Base-by-base conservation (phyloP, 805 yeast genomes). In the Candida patagonica region DNA sequence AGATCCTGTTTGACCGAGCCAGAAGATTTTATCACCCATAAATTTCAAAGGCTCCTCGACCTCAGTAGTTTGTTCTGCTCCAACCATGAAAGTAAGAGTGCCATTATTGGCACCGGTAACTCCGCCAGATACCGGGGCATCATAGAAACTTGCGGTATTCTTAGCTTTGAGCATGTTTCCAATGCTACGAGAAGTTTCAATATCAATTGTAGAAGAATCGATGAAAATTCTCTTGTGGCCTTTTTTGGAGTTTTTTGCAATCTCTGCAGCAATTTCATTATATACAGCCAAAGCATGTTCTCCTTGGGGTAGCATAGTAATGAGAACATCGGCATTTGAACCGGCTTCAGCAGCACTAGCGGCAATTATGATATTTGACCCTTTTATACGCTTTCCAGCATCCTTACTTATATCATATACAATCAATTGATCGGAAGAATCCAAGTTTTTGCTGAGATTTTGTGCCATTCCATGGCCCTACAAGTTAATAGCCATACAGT, bases 101-200 rank as follows among this genome's bases (percentile, higher is more conserved):
- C 64, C 77, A 38, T 71, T 70, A 37, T 67, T 52, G 5, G 78
- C 77, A 1, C 78, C 78, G 1, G 66, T 67, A 1, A 67, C 71
- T 12, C 78, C 78, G 2, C 78, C 78, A 7, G 74, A 68, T 1
- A 72, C 77, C 0, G 78, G 78, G 7, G 77, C 66, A 49, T 72
- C 78, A 29, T 72, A 66, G 46, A 70, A 72, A 8, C 30, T 36
- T 42, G 67, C 71, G 22, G 50, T 40, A 41, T 61, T 64, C 21
- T 47, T 40, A 1, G 67, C 62, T 30, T 65, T 50, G 38, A 70
- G 66, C 31, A 46, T 48, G 5, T 60, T 46, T 37, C 70, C 68
- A 26, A 67, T 55, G 26, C 59, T 63, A 9, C 54, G 52, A 5
- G 76, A 70, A 6, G 74, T 68, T 26, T 65, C 61, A 38, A 72